phyloP scores from a whole-genome alignment of 2,329 filamentous ascomycete genomes.

The Arachnopeziza araneosa region DNA sequence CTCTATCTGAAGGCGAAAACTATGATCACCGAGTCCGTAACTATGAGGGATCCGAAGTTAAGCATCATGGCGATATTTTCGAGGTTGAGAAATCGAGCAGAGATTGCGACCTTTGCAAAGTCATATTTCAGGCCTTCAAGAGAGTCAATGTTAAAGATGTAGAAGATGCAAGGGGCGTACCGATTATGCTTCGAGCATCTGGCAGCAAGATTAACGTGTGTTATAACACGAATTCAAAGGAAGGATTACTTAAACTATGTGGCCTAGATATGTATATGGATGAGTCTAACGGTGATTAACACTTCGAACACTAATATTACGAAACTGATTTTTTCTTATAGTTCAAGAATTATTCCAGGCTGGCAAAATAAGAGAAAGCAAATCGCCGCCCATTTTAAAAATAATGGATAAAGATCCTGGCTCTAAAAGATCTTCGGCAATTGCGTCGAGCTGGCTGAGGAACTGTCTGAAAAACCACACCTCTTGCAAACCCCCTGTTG shows the following conservation, averaged over 20 bases:
- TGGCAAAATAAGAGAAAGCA: conserved; percentile 10
- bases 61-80: conserved; percentile 9
- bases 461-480: conserved; percentile 10
- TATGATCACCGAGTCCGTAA: conserved; percentile 5
- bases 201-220: conserved; percentile 11
- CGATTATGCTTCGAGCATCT: conserved; percentile 9
- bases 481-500: conserved; percentile 10
- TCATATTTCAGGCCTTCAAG: conserved; percentile 12
- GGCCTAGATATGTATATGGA: conserved; percentile 12
- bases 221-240: conserved; percentile 9
- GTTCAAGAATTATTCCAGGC: conserved; percentile 8
- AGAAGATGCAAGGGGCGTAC: conserved; percentile 10
- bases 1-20: neutral
- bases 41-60: conserved; percentile 10
- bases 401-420: conserved; percentile 9
- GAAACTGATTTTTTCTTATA: conserved; percentile 8
- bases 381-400: conserved; percentile 12
- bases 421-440: conserved; percentile 9
- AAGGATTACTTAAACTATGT: conserved; percentile 11
- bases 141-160: conserved; percentile 6
- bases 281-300: conserved; percentile 7
- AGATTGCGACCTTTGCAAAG: conserved; percentile 9
- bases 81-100: conserved; percentile 11
- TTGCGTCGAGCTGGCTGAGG: conserved; percentile 12
- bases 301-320: conserved; percentile 5